Evolutionary conservation across 768 basidiomycete genomes (phyloP).

Genomic region (Saitozyma sp.): DNA sequence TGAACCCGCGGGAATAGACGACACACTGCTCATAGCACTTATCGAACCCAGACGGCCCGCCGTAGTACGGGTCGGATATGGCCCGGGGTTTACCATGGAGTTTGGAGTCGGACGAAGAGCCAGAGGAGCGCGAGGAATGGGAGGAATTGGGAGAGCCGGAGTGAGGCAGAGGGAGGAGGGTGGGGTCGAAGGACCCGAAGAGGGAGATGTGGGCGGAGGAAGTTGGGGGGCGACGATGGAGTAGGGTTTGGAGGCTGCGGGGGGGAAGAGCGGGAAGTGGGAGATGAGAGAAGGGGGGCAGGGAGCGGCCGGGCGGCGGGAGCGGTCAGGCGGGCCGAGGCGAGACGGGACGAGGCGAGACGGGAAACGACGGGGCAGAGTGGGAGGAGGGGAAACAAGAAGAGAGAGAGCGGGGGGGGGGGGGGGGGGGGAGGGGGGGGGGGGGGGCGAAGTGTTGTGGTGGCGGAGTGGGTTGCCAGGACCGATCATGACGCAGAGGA

Average conservation of each 20-base stretch:
- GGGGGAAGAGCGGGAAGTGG: not conserved
- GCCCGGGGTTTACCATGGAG: slow-evolving; percentile 54
- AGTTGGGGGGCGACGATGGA: slow-evolving; percentile 26
- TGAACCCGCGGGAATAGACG: slow-evolving; percentile 71
- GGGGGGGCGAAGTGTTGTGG: too few relatives aligned
- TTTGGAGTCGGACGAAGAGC: not conserved
- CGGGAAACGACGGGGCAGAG: slow-evolving; percentile 24
- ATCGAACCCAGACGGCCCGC: slow-evolving; percentile 72
- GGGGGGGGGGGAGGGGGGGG: too few relatives aligned
- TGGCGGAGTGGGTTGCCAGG: too few relatives aligned
- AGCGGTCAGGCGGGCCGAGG: not conserved
- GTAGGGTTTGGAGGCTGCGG: slow-evolving; percentile 42
- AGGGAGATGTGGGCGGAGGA: slow-evolving; percentile 40
- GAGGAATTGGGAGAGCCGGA: slow-evolving; percentile 60
- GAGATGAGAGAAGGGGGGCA: too few relatives aligned
- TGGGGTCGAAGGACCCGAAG: slow-evolving; percentile 43
- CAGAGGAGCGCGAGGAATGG: slow-evolving; percentile 54
- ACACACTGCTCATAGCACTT: slow-evolving; percentile 74
- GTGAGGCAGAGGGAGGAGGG: slow-evolving; percentile 8
- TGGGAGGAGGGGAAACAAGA: slow-evolving; percentile 48
- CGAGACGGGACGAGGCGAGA: not conserved
- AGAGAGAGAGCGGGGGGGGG: too few relatives aligned
- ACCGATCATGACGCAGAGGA: too few relatives aligned
- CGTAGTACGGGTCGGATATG: slow-evolving; percentile 80
- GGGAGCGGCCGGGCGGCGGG: not conserved